Conservation (phyloP, 306 rosid genomes). For the barrel medic (Medicago truncatula) region MtrunA17r5.0-ANR NC_053046.1:347001-347500, state of each 20-base stretch:
- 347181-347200: slow-evolving; percentile 72
- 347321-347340: slow-evolving; percentile 67
- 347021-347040: slow-evolving; percentile 24
- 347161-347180: not conserved
- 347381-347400: slow-evolving; percentile 41
- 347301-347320: slow-evolving; percentile 76
- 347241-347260: slow-evolving; percentile 82
- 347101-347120: not conserved
- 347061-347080: slow-evolving; percentile 42
- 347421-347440: slow-evolving; percentile 4
- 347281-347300: slow-evolving; percentile 47
- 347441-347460: slow-evolving; percentile 5
- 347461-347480: slow-evolving; percentile 28
- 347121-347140: slow-evolving; percentile 2
- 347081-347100: slow-evolving; percentile 8
- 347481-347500: slow-evolving; percentile 48
- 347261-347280: slow-evolving; percentile 82
- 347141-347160: slow-evolving; percentile 29
- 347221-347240: slow-evolving; percentile 78
- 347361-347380: slow-evolving; percentile 50
- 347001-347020: not conserved
- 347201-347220: slow-evolving; percentile 98
- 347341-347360: slow-evolving; percentile 63
- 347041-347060: slow-evolving; percentile 42
- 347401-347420: slow-evolving; percentile 30